Evolutionary conservation across 1,284 basidiomycete species (phyloP), one percentile per base, ranked within the genome.

Genomic region (Caloboletus firmus): DNA sequence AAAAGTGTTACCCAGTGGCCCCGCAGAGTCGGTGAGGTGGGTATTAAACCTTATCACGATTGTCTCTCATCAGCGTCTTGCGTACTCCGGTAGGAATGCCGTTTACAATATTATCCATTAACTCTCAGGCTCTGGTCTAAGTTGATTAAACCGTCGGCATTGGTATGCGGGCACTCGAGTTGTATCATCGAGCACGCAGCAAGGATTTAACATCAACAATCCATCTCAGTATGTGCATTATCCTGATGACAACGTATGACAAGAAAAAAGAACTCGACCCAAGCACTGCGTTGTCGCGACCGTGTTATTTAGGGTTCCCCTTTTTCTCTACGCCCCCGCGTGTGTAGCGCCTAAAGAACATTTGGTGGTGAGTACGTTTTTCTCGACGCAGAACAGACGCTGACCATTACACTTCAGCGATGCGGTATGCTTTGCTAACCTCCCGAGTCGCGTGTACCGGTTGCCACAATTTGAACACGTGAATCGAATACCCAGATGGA

Each of bases 381-480:
- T 34, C 11, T 13, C 32, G 3, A n/a, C 26, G 9, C n/a, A 26
- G 34, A 32, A 45, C 17, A 8, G 31, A 39, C 7, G 12, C 50
- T 37, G n/a, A 61, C 62, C 32, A 4, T 39, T 17, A 26, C 59
- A 63, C 30, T 41, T 45, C 15, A 32, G 32, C 2, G 59, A 54
- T n/a, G 32, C 20, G 1, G 9, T 24, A 31, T 62, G 64, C 12
- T 8, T 49, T 24, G 41, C 43, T 18, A 58, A 37, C 5, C 32
- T 45, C 18, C 45, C 26, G 0, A 7, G 10, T 11, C 59, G 48
- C 8, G 54, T 46, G 30, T 51, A 62, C 4, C 17, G 9, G 24
- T 60, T 60, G 3, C 47, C 50, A 13, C 64, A 66, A 9, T 42
- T 18, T 8, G 5, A 20, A 20, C 62, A 62, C 11, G 4, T 24